Evolutionary conservation across 2,329 filamentous ascomycete genomes (phyloP), one percentile per base, ranked within the genome.

Genomic region (Penicillium corylophilum): DNA sequence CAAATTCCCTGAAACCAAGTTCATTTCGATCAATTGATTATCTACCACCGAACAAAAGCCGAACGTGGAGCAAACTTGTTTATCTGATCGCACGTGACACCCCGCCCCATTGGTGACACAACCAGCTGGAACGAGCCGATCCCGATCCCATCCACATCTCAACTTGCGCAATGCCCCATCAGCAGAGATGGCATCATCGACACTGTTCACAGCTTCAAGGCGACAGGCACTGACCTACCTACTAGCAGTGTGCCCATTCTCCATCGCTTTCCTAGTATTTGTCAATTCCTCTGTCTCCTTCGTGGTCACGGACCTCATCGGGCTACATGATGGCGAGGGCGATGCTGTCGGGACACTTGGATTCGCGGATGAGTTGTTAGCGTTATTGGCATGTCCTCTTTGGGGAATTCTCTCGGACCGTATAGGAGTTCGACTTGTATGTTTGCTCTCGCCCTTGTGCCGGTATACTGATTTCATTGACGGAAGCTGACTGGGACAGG

Each of bases 261-360:
- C 80, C 59, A 86, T 86, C 60, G 79, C 82, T 16, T 86, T 86
- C 68, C 75, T 86, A 39, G 83, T 86, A 44, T 86, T 86, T 68
- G 75, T 86, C 56, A 86, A 86, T 67, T 81, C 81, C 53, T 82
- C 81, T 46, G 75, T 86, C 55, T 84, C 81, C 20, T 86, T 86
- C 63, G 82, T 86, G 28, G 79, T 86, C 44, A 86, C 83, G 13
- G 81, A 85, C 62, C 73, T 85, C 46, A 80, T 86, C 57, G 81
- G 82, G 5, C 75, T 79, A 31, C 74, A 75, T 33, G 66, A 78
- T 53, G 73, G 77, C 42, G 81, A 84, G 15, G 83, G 83, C 7
- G 78, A 85, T 72, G 81, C 82, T 6, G 82, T 85, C 15, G 83
- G 83, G 6, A 77, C 72, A 4, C 60, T 79, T 24, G 77, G 77